A percentile compares a stretch with the other conserved stretches of the same genome.
Conservation (phyloP, 805 yeast species). For the Metschnikowia lunata region DNA sequence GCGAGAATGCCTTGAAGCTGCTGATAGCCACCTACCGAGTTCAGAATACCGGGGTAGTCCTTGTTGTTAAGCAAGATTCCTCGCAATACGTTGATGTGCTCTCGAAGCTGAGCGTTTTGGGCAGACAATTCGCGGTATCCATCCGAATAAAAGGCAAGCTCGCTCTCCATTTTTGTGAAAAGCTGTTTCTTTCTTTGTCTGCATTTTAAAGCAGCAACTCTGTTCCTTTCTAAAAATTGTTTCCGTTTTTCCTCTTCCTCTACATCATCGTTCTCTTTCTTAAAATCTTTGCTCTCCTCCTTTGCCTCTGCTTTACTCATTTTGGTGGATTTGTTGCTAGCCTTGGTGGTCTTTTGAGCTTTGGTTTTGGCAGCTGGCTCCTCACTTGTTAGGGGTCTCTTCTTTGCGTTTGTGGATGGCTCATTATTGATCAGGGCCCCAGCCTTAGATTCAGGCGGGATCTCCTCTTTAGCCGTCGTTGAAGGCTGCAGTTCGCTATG, state of each 20-base stretch:
- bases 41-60: constrained; percentile 41
- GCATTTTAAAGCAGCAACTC: constrained; percentile 94
- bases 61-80: constrained; percentile 47
- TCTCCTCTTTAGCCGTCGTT: background rate
- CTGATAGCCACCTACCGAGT: constrained; percentile 45
- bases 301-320: constrained; percentile 5
- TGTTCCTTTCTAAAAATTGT: constrained; percentile 79
- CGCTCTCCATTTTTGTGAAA: constrained; percentile 76
- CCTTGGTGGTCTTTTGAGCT: constrained; percentile 11
- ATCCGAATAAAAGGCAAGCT: constrained; percentile 61
- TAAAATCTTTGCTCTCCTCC: constrained; percentile 9
- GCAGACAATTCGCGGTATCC: constrained; percentile 65
- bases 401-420: constrained; percentile 1
- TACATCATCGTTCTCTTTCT: constrained; percentile 4
- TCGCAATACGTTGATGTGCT: constrained; percentile 50
- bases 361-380: constrained; percentile 2
- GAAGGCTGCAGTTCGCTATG: constrained; percentile 6
- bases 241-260: constrained; percentile 51
- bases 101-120: constrained; percentile 55
- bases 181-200: constrained; percentile 90
- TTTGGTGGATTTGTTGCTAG: constrained; percentile 2
- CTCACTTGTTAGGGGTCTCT: constrained; percentile 3
- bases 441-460: background rate
- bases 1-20: constrained; percentile 41
- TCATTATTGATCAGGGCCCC: background rate